Percentiles rank a stretch among this genome's conserved stretches.
phyloP scores from a whole-genome alignment of 2,329 filamentous ascomycete species.

The Trichoderma pleuroti region DNA sequence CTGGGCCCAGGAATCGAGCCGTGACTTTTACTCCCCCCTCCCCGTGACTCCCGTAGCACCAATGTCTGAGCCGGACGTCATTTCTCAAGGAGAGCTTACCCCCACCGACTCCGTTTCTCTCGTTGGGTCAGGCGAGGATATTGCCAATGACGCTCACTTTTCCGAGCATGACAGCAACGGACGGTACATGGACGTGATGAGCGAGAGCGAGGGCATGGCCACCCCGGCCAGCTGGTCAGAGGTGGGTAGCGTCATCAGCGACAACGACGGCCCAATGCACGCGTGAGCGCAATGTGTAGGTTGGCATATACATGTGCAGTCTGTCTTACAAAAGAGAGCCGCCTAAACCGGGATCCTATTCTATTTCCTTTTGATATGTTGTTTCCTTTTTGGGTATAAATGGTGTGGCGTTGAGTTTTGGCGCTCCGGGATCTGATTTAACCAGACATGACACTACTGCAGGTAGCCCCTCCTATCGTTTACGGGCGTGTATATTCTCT shows the following conservation, averaged over 20 bases:
- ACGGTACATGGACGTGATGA: conserved; percentile 53
- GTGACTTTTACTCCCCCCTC: conserved; percentile 59
- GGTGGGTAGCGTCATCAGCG: conserved; percentile 60
- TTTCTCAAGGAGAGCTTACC: conserved; percentile 54
- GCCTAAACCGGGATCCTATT: not conserved
- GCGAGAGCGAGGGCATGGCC: conserved; percentile 55
- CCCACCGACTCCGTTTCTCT: conserved; percentile 58
- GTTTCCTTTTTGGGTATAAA: not conserved
- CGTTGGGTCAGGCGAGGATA: conserved; percentile 48
- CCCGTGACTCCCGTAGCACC: conserved; percentile 49
- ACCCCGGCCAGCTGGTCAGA: conserved; percentile 64
- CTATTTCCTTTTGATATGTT: not conserved
- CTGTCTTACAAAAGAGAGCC: not conserved
- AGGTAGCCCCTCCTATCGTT: conserved; percentile 9
- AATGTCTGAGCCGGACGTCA: conserved; percentile 49
- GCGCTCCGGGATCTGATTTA: not conserved
- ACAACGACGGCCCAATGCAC: conserved; percentile 41
- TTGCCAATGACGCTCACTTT: conserved; percentile 42
- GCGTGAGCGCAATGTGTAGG: conserved; percentile 6
- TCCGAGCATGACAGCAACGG: conserved; percentile 37
- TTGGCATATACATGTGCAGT: not conserved
- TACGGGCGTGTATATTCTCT: conserved; percentile 1
- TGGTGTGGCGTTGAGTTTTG: conserved; percentile 19
- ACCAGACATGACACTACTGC: conserved; percentile 3
- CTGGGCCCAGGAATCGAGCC: conserved; percentile 55